Percentiles rank a stretch among this genome's conserved stretches.
phyloP scores from a whole-genome alignment of 805 yeast genomes.

The Debaryomyces tyrocola region DNA sequence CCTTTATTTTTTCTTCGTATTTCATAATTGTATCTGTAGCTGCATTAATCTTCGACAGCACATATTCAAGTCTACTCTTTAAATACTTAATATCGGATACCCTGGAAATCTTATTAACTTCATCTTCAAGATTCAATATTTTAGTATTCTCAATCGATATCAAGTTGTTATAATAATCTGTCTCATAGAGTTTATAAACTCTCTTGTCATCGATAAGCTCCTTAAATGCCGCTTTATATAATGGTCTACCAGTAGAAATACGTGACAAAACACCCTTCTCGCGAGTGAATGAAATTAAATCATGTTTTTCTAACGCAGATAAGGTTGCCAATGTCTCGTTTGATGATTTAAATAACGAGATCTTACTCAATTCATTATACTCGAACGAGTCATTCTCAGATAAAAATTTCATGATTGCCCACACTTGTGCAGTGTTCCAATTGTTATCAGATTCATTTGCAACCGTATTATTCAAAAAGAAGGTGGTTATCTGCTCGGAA shows the following conservation, averaged over 20 bases:
- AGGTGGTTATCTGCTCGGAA: slow-evolving; percentile 83
- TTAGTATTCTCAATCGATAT: slow-evolving; percentile 61
- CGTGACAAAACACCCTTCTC: slow-evolving; percentile 72
- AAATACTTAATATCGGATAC: slow-evolving; percentile 54
- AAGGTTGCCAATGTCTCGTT: slow-evolving; percentile 48
- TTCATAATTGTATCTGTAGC: slow-evolving; percentile 47
- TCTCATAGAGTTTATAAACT: slow-evolving; percentile 61
- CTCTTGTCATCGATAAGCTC: slow-evolving; percentile 58
- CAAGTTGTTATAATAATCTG: slow-evolving; percentile 54
- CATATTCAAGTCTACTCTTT: slow-evolving; percentile 61
- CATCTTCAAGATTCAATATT: slow-evolving; percentile 68
- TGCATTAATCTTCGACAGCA: slow-evolving; percentile 63
- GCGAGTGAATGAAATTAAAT: slow-evolving; percentile 67
- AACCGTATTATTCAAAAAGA: slow-evolving; percentile 47
- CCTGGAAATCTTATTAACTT: slow-evolving; percentile 57
- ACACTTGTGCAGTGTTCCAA: slow-evolving; percentile 79
- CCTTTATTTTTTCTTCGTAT: slow-evolving; percentile 28
- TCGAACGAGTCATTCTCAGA: slow-evolving; percentile 47
- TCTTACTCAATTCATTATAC: slow-evolving; percentile 52
- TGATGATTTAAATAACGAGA: slow-evolving; percentile 61
- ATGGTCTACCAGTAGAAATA: slow-evolving; percentile 80
- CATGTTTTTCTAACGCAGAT: slow-evolving; percentile 74
- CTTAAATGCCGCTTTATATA: slow-evolving; percentile 76
- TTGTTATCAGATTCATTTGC: slow-evolving; percentile 36
- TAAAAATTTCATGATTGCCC: slow-evolving; percentile 74